These are phyloP conservation scores for Tilletia caries DNA, from an alignment of 1,284 basidiomycete species.

Conservation along the genomic window DNA sequence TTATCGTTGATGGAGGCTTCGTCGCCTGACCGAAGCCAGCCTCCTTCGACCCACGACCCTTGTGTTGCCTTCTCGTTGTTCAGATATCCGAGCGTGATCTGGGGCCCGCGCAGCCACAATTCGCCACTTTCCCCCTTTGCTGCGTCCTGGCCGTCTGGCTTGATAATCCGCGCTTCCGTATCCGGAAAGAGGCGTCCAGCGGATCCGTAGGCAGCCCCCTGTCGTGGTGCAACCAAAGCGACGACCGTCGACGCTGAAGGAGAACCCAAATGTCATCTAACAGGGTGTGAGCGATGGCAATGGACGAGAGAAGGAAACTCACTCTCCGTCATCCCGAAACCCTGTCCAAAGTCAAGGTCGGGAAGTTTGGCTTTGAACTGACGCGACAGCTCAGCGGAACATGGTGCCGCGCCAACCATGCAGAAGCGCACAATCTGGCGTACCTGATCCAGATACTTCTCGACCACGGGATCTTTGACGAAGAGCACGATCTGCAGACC, in stretches of 20 bases:
- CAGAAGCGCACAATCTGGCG: slow-evolving; percentile 28
- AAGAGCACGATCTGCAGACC: slow-evolving; percentile 22
- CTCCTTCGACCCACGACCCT: slow-evolving; percentile 37
- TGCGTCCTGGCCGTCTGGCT: slow-evolving; percentile 43
- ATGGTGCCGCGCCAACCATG: slow-evolving; percentile 42
- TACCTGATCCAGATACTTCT: slow-evolving; percentile 26
- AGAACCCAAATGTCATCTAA: no score
- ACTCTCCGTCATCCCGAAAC: slow-evolving; percentile 18
- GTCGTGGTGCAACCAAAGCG: neutral
- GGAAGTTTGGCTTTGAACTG: slow-evolving; percentile 35
- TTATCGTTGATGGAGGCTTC: slow-evolving; percentile 28
- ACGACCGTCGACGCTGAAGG: slow-evolving; percentile 27
- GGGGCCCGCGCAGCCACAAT: slow-evolving; percentile 58
- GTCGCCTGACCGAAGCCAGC: slow-evolving; percentile 45
- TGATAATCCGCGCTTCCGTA: slow-evolving; percentile 40
- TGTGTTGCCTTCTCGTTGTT: slow-evolving; percentile 49
- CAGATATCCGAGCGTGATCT: slow-evolving; percentile 58
- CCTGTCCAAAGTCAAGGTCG: slow-evolving; percentile 40
- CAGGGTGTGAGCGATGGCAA: neutral
- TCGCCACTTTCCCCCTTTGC: slow-evolving; percentile 55
- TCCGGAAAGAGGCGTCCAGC: slow-evolving; percentile 27
- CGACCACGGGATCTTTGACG: slow-evolving; percentile 22
- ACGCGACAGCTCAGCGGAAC: slow-evolving; percentile 38
- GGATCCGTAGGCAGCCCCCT: neutral
- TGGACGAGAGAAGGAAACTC: neutral